Evolutionary conservation across 2,329 filamentous ascomycete genomes (phyloP).

Genomic region (Ustilaginoidea virens): DNA sequence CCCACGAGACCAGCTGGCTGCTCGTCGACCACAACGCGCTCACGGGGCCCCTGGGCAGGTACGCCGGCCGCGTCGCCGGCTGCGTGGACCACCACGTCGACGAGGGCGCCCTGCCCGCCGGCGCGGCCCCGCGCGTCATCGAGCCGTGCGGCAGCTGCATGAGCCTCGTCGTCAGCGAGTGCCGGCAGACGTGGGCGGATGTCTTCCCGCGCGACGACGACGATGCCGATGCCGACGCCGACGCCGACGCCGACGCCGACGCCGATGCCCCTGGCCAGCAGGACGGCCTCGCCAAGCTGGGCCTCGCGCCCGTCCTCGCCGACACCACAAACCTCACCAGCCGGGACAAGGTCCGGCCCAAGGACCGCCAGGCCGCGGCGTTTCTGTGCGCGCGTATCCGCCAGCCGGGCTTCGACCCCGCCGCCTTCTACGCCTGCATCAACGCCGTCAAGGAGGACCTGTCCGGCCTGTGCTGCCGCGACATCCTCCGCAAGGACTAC

Average conservation of each 20-base stretch:
- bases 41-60: slow-evolving; percentile 43
- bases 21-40: slow-evolving; percentile 69
- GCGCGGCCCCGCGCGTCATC: slow-evolving; percentile 43
- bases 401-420: slow-evolving; percentile 32
- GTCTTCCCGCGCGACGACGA: slow-evolving; percentile 14
- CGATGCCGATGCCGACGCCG: no score
- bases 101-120: slow-evolving; percentile 36
- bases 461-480: slow-evolving; percentile 40
- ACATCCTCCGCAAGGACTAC: slow-evolving; percentile 69
- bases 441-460: slow-evolving; percentile 53
- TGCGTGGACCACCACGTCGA: slow-evolving; percentile 72
- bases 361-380: slow-evolving; percentile 41
- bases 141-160: slow-evolving; percentile 57
- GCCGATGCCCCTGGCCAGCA: slow-evolving; percentile 22
- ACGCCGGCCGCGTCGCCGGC: slow-evolving; percentile 37
- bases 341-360: slow-evolving; percentile 47
- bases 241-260: no score
- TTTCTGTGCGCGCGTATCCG: slow-evolving; percentile 38
- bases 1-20: slow-evolving; percentile 49
- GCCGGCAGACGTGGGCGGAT: slow-evolving; percentile 39
- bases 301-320: slow-evolving; percentile 55
- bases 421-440: slow-evolving; percentile 43
- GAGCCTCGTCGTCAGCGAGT: slow-evolving; percentile 51
- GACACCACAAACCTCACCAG: slow-evolving; percentile 53
- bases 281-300: slow-evolving; percentile 48